Evolutionary conservation across 257 asterid species (phyloP).

Genomic region (Marsdenia floribunda): DNA sequence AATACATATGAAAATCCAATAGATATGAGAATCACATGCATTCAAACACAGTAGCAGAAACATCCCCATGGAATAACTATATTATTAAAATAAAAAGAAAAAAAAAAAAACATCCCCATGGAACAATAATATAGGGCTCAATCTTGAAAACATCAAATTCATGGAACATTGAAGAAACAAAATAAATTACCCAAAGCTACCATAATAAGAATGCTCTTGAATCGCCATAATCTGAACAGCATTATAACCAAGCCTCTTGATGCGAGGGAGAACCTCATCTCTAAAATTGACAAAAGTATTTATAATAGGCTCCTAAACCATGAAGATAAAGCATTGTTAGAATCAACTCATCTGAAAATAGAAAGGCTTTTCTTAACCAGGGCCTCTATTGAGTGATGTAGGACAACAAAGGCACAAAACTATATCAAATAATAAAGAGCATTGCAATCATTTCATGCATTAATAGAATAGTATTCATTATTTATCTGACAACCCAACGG

Average conservation of each 20-base stretch:
- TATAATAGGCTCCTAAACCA: slow-evolving; percentile 73
- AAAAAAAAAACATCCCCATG: background rate
- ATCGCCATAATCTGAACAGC: slow-evolving; percentile 99
- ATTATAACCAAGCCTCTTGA: slow-evolving; percentile 92
- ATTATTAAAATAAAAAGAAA: too few species aligned
- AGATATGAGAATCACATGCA: background rate
- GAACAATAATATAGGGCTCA: background rate
- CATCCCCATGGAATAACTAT: too few species aligned
- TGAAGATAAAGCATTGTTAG: background rate
- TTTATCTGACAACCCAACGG: background rate
- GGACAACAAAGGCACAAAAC: background rate
- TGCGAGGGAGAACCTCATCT: slow-evolving; percentile 96
- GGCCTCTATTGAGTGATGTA: background rate
- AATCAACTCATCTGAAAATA: background rate
- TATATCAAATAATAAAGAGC: background rate
- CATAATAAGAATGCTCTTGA: slow-evolving; percentile 99
- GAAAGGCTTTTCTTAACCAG: background rate
- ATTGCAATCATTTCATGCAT: background rate
- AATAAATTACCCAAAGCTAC: slow-evolving; percentile 85
- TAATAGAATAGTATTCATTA: background rate
- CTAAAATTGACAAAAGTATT: slow-evolving; percentile 85
- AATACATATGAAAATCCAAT: background rate
- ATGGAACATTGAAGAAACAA: slow-evolving; percentile 9
- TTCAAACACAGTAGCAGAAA: background rate
- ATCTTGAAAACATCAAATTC: background rate